Percentiles rank a stretch among this genome's conserved stretches.
Conservation (phyloP, 768 basidiomycete species). For the Leccinum boreale region DNA sequence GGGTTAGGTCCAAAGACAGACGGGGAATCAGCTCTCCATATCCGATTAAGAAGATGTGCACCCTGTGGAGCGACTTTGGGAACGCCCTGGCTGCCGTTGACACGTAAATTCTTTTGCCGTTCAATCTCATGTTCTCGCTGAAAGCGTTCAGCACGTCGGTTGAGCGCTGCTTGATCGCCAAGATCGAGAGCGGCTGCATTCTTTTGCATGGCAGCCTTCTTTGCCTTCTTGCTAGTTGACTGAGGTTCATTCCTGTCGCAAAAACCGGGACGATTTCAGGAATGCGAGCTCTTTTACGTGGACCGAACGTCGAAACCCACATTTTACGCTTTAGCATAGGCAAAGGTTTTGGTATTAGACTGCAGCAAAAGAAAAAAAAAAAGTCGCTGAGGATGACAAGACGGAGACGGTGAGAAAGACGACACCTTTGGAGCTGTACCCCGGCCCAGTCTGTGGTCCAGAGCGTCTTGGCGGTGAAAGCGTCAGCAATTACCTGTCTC, state of each 20-base stretch:
- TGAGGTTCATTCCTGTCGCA: constrained; percentile 37
- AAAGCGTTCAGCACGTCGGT: constrained; percentile 83
- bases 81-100: constrained; percentile 29
- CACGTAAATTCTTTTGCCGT: constrained; percentile 50
- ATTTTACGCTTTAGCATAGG: constrained; percentile 66
- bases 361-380: constrained; percentile 24
- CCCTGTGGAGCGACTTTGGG: constrained; percentile 47
- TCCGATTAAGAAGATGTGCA: constrained; percentile 51
- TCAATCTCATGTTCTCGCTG: constrained; percentile 88
- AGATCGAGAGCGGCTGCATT: constrained; percentile 44
- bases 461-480: constrained; percentile 78
- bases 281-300: not conserved
- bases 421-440: constrained; percentile 81
- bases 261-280: constrained; percentile 8
- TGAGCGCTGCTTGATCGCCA: constrained; percentile 66
- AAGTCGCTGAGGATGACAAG: constrained; percentile 21
- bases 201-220: constrained; percentile 50
- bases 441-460: constrained; percentile 95
- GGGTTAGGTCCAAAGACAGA: constrained; percentile 45
- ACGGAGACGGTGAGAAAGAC: not conserved
- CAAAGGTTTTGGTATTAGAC: constrained; percentile 58
- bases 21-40: constrained; percentile 42
- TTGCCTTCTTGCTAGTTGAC: constrained; percentile 56
- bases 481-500: constrained; percentile 94
- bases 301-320: constrained; percentile 38